Evolutionary conservation across 2,329 filamentous ascomycete species (phyloP), one percentile per base, ranked within the genome.

Genomic region (Colletotrichum orchidophilum): DNA sequence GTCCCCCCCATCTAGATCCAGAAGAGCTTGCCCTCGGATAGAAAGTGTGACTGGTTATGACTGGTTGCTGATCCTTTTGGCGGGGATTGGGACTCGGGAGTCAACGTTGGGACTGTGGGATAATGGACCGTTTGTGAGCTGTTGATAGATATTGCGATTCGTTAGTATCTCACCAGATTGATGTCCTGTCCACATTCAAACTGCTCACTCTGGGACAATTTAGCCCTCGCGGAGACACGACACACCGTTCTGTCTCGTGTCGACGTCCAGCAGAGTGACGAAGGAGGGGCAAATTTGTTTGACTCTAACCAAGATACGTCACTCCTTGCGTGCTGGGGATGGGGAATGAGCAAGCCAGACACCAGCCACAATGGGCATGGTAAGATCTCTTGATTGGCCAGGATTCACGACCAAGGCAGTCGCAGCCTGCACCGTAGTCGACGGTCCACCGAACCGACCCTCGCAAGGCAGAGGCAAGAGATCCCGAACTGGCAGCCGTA

Each of bases 51-150:
- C 13, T 6, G 3, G 18, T 42, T 52, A 27, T 62, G 64, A 46
- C 55, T 63, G 59, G 52, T 29, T 50, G 52, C 6, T 29, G 13
- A 24, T 68, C 26, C n/a, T 21, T 39, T 57, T 42, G 24, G 52
- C 27, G 42, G 58, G 64, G 49, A 18, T 6, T 42, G n/a, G 50
- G 18, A 8, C 39, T 7, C 7, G 11, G 29, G 24, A 12, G 39
- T 63, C 24, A 12, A 13, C 29, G 39, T 66, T 33, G 46, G 39
- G 66, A 35, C 9, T 18, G 26, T 27, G 26, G 24, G 54, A 29
- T 24, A n/a, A 39, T 70, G 63, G 63, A 53, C 66, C 61, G 68
- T 66, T 70, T 67, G 63, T 70, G 52, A 62, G 57, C 68, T 67
- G 68, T 68, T 63, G 50, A n/a, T 13, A 18, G 54, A 49, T 39